Evolutionary conservation across 2,329 filamentous ascomycete genomes (phyloP), one percentile per base, ranked within the genome.

Genomic region (Pestalotiopsis sp.): DNA sequence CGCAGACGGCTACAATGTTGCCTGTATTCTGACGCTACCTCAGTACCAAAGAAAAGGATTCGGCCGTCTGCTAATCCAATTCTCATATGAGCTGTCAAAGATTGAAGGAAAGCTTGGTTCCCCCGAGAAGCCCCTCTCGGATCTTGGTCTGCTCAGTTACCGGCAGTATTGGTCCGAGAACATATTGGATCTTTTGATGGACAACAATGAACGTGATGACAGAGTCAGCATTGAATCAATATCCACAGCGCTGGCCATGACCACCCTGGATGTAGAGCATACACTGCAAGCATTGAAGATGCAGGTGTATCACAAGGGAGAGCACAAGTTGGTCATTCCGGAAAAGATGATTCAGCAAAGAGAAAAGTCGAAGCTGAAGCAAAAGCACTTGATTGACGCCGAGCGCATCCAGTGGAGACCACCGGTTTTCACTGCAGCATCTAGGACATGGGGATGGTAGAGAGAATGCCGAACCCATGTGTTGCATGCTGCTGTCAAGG

Each of bases 141-240:
- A 99, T 86, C 80, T 99, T 68, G 96, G 96, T 72, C 86, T 99
- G 20, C 85, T 99, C 36, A 95, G 95, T 74, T 99, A 99, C 80
- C 91, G 96, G 64, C 95, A 97, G 72, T 99, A 97, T 82, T 99
- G 96, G 96, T 94, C 95, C 38, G 96, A 99, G 79, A 94, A 94
- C 63, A 93, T 99, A 45, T 87, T 98, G 4, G 95, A 98, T 69
- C 79, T 97, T 14, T 85, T 99, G n/a, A 83, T 97, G 61, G 91
- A 91, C 63, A 87, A 87, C 64, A 91, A 91, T 70, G 91, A 92
- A 70, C 83, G 85, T 20, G 89, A 90, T 9, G 89, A 91, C 13
- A 91, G 90, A 76, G 91, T 93, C 66, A 97, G 92, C 68, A 95
- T 98, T 66, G 95, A 98, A 75, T 89, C 93, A 64, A 89, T 99